These are phyloP conservation scores for Sclerotinia subarctica DNA, from an alignment of 2,329 filamentous ascomycete genomes.

Conservation along the genomic window DNA sequence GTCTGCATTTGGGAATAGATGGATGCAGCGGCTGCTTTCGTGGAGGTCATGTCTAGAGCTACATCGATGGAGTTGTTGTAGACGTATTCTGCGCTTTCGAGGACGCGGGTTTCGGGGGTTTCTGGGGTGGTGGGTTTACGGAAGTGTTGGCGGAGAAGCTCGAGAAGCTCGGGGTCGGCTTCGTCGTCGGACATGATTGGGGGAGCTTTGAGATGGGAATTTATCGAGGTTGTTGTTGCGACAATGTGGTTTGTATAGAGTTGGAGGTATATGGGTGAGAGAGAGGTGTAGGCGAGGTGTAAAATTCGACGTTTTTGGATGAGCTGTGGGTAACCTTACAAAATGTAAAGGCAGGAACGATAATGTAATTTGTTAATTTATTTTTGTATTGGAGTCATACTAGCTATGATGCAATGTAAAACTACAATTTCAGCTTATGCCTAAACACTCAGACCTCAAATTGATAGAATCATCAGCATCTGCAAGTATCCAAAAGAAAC, in stretches of 20 bases:
- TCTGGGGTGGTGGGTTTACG: conserved; percentile 53
- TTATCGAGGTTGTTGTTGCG: not conserved
- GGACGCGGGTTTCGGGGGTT: conserved; percentile 73
- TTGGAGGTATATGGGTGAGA: not conserved
- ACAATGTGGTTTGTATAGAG: not conserved
- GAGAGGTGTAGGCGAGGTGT: not conserved
- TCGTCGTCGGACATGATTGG: conserved; percentile 83
- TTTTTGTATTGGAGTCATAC: not conserved
- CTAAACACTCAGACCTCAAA: not conserved
- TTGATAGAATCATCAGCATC: not conserved
- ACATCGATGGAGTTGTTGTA: conserved; percentile 94
- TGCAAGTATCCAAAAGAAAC: not conserved
- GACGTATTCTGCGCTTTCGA: conserved; percentile 79
- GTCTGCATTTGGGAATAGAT: conserved; percentile 82
- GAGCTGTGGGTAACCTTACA: not conserved
- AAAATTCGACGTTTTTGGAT: not conserved
- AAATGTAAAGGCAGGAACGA: not conserved
- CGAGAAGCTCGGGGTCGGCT: conserved; percentile 81
- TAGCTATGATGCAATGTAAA: not conserved
- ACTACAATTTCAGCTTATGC: not conserved
- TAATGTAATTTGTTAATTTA: not conserved
- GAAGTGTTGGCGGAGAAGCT: conserved; percentile 78
- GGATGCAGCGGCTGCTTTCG: conserved; percentile 74
- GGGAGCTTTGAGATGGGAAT: not conserved
- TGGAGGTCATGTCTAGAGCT: conserved; percentile 76